Conservation (phyloP, 164 flowering plant species). For the Magnolia officinalis region DNA sequence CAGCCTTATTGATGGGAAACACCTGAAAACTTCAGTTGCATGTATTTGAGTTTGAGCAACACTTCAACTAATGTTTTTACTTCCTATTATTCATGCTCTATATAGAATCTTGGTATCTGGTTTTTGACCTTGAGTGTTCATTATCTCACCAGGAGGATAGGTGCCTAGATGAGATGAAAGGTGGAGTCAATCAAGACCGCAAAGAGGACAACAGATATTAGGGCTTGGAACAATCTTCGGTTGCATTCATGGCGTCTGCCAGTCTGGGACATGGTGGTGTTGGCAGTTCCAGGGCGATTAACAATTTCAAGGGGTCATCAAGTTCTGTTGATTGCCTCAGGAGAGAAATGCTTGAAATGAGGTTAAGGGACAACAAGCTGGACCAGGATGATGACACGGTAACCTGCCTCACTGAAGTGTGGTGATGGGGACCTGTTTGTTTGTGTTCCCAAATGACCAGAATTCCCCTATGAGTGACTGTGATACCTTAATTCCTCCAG, state of each 20-base stretch:
- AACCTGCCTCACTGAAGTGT: conserved; percentile 16
- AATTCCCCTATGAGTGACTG: neutral
- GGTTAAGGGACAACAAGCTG: conserved; percentile 58
- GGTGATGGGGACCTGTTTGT: neutral
- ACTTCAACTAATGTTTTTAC: neutral
- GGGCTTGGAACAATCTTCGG: conserved; percentile 13
- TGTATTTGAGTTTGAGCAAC: conserved; percentile 3
- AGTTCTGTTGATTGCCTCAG: conserved; percentile 92
- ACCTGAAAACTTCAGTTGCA: neutral
- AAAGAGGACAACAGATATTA: conserved; percentile 22
- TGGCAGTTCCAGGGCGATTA: conserved; percentile 73
- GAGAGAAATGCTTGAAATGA: conserved; percentile 90
- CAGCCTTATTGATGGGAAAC: neutral
- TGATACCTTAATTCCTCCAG: neutral
- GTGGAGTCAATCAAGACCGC: conserved; percentile 5
- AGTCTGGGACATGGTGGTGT: conserved; percentile 74
- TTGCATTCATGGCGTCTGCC: conserved; percentile 59
- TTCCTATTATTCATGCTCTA: neutral
- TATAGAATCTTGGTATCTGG: neutral
- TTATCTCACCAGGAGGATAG: conserved; percentile 30
- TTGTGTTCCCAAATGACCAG: neutral
- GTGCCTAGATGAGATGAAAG: conserved; percentile 22
- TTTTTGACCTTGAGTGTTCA: conserved; percentile 4
- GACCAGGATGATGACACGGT: conserved; percentile 78
- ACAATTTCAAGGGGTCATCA: conserved; percentile 65